Percentiles rank a stretch among this genome's conserved stretches.
Conservation (phyloP, 2,329 filamentous ascomycete genomes). For the Hypoxylon sp. region DNA sequence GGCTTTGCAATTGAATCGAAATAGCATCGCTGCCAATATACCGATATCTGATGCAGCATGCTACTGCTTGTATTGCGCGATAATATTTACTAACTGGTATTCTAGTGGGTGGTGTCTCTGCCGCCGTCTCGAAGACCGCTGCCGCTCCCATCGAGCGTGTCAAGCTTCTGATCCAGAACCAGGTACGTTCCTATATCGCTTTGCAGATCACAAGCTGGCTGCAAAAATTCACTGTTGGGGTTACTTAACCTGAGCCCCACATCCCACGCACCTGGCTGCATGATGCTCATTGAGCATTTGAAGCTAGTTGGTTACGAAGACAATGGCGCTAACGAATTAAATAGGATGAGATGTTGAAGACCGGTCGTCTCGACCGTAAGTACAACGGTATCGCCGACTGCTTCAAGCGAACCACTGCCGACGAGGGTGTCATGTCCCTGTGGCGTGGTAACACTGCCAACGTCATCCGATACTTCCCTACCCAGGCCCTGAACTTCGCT, state of each 20-base stretch:
- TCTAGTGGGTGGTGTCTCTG: slow-evolving; percentile 98
- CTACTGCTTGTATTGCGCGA: slow-evolving; percentile 10
- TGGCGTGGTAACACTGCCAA: slow-evolving; percentile 99
- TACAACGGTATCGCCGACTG: slow-evolving; percentile 94
- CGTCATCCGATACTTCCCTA: slow-evolving; percentile 99
- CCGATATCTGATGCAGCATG: slow-evolving; percentile 17
- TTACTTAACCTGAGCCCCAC: slow-evolving; percentile 13
- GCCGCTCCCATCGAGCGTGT: slow-evolving; percentile 99
- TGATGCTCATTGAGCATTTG: slow-evolving; percentile 15
- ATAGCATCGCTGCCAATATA: slow-evolving; percentile 16
- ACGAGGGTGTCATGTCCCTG: slow-evolving; percentile 93
- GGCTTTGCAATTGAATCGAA: slow-evolving; percentile 14
- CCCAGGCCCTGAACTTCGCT: slow-evolving; percentile 99
- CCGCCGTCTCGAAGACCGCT: slow-evolving; percentile 99
- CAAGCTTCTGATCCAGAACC: slow-evolving; percentile 99
- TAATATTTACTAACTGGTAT: slow-evolving; percentile 35
- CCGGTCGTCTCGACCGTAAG: slow-evolving; percentile 96
- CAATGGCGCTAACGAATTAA: slow-evolving; percentile 46
- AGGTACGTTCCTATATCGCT: slow-evolving; percentile 70
- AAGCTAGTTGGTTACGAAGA: neutral
- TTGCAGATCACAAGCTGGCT: slow-evolving; percentile 4
- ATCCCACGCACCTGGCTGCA: slow-evolving; percentile 10
- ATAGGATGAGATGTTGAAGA: slow-evolving; percentile 99
- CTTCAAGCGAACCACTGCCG: slow-evolving; percentile 88
- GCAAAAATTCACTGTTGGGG: slow-evolving; percentile 18